Percentiles rank a stretch among this genome's conserved stretches.
Evolutionary conservation across 345 rosid species (phyloP).

Genomic region (Cardiospermum halicacabum): DNA sequence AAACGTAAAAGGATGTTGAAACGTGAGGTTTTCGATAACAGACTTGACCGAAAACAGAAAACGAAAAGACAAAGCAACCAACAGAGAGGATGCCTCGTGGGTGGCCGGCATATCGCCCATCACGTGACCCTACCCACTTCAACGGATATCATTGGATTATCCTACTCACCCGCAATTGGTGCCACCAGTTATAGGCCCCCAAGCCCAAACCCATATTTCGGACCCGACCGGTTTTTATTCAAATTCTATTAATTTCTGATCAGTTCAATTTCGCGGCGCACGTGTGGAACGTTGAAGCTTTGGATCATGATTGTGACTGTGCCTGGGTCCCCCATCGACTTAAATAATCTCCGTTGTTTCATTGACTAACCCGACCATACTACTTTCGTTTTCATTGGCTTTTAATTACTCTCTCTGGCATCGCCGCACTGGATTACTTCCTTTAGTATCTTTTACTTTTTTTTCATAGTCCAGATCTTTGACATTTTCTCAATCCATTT

Average conservation of each 20-base stretch:
- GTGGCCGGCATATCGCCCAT: constrained; percentile 44
- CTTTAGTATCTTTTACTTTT: no score
- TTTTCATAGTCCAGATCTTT: not conserved
- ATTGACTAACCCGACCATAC: not conserved
- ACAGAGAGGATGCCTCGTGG: constrained; percentile 24
- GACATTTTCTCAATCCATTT: not conserved
- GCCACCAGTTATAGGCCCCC: constrained; percentile 13
- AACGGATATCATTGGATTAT: constrained; percentile 35
- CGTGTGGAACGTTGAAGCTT: constrained; percentile 13
- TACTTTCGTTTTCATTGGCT: constrained; percentile 1
- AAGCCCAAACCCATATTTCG: not conserved
- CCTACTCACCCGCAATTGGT: constrained; percentile 20
- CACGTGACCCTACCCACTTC: constrained; percentile 37
- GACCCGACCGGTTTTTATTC: constrained; percentile 14
- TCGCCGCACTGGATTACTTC: not conserved
- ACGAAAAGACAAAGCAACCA: constrained; percentile 4
- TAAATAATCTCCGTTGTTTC: not conserved
- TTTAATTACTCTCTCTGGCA: not conserved
- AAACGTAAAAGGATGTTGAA: not conserved
- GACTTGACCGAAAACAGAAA: not conserved
- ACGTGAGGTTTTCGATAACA: not conserved
- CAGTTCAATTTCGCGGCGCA: constrained; percentile 30
- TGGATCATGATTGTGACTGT: not conserved
- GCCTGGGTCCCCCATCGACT: not conserved
- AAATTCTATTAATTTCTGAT: constrained; percentile 16